Evolutionary conservation across 1,284 basidiomycete genomes (phyloP), one percentile per base, ranked within the genome.

Genomic region (Melampsora larici-populina): DNA sequence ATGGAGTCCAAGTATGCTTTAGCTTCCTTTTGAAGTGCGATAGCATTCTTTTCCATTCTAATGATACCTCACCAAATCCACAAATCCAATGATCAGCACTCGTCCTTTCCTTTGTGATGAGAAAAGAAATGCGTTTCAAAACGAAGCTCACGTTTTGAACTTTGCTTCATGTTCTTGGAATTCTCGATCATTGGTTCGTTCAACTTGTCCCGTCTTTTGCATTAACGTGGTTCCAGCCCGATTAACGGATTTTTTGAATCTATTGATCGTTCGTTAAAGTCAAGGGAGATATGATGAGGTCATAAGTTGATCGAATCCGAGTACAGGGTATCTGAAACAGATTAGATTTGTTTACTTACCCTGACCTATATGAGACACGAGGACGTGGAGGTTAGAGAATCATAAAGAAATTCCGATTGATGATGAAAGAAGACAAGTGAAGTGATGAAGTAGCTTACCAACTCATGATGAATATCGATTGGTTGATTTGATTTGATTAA

Each of bases 201-300:
- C 96, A 78, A 99, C 92, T 85, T 98, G 94, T 79, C 95, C 95
- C 0, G 95, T 97, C 89, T 96, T 96, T 87, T 96, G 93, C 85
- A 95, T 88, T 81, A 90, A 87, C 81, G 93, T 93, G 31, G 95
- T 98, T 71, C 93, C 93, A 69, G 93, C 92, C 79, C 94, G 89
- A 85, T 93, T 94, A 79, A 97, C 88, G 40, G 92, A 90, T 87
- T 97, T 97, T 87, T 97, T 96, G 86, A 97, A 91, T 80, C 94
- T 24, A 55, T 7, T 55, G 17, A 21, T 55, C 24, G 51, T 5
- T 55, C n/a, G n/a, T 55, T 13, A 36, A 36, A 36, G 36, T 36
- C 9, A 3, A 36, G 9, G 9, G 36, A 36, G 36, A 36, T 36
- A 3, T 5, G 24, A 26, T 15, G 15, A 26, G 24, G 21, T 21